These are phyloP conservation scores for Vitis hybrid DNA, from an alignment of 177 flowering plant species.

Conservation along the genomic window DNA sequence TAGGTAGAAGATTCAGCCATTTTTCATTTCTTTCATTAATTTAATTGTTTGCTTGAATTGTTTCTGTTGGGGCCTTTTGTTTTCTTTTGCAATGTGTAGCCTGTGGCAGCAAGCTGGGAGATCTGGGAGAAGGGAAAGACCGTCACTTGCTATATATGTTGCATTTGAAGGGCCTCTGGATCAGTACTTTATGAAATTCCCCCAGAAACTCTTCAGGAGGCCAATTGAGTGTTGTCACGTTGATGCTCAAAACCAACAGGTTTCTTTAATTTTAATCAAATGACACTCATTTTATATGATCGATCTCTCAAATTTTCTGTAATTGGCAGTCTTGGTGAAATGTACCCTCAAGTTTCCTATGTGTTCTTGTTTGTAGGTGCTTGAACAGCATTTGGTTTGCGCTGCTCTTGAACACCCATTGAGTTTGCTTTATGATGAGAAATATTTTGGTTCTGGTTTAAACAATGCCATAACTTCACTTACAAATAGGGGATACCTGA, in stretches of 20 bases:
- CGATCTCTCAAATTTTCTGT: not conserved
- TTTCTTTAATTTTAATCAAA: constrained; percentile 16
- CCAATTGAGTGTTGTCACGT: constrained; percentile 87
- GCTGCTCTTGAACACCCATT: constrained; percentile 87
- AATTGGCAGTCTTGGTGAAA: not conserved
- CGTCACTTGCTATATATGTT: constrained; percentile 88
- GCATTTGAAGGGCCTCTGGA: constrained; percentile 95
- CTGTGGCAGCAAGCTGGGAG: constrained; percentile 99
- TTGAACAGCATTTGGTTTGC: constrained; percentile 83
- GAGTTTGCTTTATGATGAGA: constrained; percentile 70
- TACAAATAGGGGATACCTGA: constrained; percentile 53
- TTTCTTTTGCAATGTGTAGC: constrained; percentile 36
- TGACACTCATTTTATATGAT: not conserved
- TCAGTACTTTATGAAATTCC: constrained; percentile 90
- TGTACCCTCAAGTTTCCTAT: not conserved
- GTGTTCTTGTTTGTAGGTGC: constrained; percentile 46
- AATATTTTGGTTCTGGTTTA: constrained; percentile 76
- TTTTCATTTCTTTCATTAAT: not conserved
- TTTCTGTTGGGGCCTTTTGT: constrained; percentile 3
- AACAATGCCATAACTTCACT: constrained; percentile 45
- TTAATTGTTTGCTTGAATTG: not conserved
- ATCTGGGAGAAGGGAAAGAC: constrained; percentile 85
- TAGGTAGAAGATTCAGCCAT: constrained; percentile 43
- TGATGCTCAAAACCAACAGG: constrained; percentile 85
- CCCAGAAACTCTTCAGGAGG: constrained; percentile 75